Conservation (phyloP, 805 yeast species). For the Metschnikowia proteae region DNA sequence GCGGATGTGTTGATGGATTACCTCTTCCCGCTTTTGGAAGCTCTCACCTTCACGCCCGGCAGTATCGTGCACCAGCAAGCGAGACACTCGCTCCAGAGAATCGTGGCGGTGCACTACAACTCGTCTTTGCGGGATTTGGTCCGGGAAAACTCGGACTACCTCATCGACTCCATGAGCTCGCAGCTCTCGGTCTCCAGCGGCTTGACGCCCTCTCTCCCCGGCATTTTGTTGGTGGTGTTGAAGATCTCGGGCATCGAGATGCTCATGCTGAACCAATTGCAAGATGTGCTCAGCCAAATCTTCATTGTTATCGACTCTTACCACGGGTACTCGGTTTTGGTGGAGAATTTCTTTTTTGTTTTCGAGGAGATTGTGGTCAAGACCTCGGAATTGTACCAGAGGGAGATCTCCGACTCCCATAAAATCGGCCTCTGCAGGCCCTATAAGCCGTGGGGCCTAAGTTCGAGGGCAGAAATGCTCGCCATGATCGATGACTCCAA, state of each 20-base stretch:
- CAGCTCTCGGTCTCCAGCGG: conserved; percentile 61
- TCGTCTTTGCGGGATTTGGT: conserved; percentile 58
- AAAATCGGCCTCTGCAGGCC: conserved; percentile 1
- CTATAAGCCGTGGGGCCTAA: conserved; percentile 61
- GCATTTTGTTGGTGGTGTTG: conserved; percentile 65
- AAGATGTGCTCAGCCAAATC: conserved; percentile 69
- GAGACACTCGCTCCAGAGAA: conserved; percentile 45
- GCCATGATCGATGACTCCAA: conserved; percentile 39
- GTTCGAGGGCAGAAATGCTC: conserved; percentile 40
- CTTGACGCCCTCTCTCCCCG: conserved; percentile 69
- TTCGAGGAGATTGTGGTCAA: conserved; percentile 59
- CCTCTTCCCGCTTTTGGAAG: conserved; percentile 69
- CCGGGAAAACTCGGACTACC: conserved; percentile 69
- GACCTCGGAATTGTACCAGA: conserved; percentile 33
- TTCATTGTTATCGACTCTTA: conserved; percentile 77
- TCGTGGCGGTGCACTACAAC: conserved; percentile 42
- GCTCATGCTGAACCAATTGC: conserved; percentile 52
- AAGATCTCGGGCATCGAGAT: conserved; percentile 66
- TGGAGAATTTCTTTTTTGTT: conserved; percentile 69
- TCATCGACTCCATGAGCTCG: conserved; percentile 73
- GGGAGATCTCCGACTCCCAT: conserved; percentile 6
- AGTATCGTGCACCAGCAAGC: conserved; percentile 54
- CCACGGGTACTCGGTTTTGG: conserved; percentile 73
- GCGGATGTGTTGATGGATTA: conserved; percentile 61
- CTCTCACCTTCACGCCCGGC: conserved; percentile 53